Base-by-base conservation (phyloP, 2,329 filamentous ascomycete genomes). In the Exophiala alcalophila region DNA sequence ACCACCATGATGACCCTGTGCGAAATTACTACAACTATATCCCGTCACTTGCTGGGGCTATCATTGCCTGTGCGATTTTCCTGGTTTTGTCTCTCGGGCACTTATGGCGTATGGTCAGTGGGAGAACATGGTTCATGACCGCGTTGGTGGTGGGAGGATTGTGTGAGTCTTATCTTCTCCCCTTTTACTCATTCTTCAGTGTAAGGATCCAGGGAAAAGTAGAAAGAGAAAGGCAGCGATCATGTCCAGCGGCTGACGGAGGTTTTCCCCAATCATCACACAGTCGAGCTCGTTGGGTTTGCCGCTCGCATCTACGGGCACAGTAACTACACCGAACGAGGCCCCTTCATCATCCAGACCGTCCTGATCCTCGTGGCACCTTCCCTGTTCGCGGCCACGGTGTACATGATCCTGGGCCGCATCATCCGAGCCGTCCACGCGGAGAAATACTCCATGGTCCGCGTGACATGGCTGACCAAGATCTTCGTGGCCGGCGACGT, bases 341-440 rank as follows among this genome's bases (percentile, higher is more conserved):
- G 27, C n/a, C 27, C 27, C 3, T 29, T 29, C 27, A 29, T 29
- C n/a, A 12, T 29, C 6, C 27, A 29, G 27, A 29, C 15, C 27
- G n/a, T 6, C 27, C n/a, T 29, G 6, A 58, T 67, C 24, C 59
- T 71, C 5, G 56, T 69, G 8, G 62, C 66, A 0, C 67, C 69
- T 0, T 61, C 65, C 0, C 57, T 72, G 4, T 62, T 69, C 31
- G 64, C 69, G 6, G 62, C 64, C 0, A 61, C 60, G 0, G 55
- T 66, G 8, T 66, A 68, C 51, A 68, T 67, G 64, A 46, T 61
- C 7, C 63, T 71, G 2, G 63, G 61, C 0, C 64, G 67, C 0
- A 57, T 70, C 9, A 64, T 70, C 12, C 43, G 50, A 4, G 45
- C 63, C 11, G 57, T 65, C 3, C 41, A 62, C 23, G 67, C 62